These are phyloP conservation scores for Amanita phalloides DNA, from an alignment of 768 basidiomycete genomes.

Conservation along the genomic window DNA sequence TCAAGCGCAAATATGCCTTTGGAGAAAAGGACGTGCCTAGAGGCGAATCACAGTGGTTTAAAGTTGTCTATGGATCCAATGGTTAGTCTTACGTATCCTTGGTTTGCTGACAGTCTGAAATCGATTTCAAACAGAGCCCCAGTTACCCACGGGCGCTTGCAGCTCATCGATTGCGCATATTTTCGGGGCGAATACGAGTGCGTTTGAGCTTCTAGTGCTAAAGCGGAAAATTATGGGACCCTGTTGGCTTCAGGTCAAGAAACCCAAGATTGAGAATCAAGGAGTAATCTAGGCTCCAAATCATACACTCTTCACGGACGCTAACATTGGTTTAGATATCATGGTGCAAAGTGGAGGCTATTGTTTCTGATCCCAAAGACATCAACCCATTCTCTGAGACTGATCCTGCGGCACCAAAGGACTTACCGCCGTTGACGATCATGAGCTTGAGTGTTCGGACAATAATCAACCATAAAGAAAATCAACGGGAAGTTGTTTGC, in stretches of 20 bases:
- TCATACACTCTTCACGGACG: neutral
- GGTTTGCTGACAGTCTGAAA: neutral
- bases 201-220: slow-evolving; percentile 87
- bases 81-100: slow-evolving; percentile 34
- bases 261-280: slow-evolving; percentile 63
- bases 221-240: slow-evolving; percentile 99
- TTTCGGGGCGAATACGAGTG: slow-evolving; percentile 85
- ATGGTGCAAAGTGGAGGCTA: slow-evolving; percentile 93
- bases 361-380: slow-evolving; percentile 76
- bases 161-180: slow-evolving; percentile 82
- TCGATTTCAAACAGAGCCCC: slow-evolving; percentile 40
- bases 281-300: slow-evolving; percentile 41
- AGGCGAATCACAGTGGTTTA: slow-evolving; percentile 79
- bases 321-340: slow-evolving; percentile 54
- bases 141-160: slow-evolving; percentile 58
- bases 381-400: slow-evolving; percentile 75
- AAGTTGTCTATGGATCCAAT: slow-evolving; percentile 85
- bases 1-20: slow-evolving; percentile 87
- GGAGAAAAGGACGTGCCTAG: slow-evolving; percentile 75
- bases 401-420: slow-evolving; percentile 60
- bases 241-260: slow-evolving; percentile 87
- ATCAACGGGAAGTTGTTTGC: slow-evolving; percentile 90
- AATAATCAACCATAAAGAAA: slow-evolving; percentile 88
- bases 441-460: slow-evolving; percentile 85
- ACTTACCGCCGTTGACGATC: slow-evolving; percentile 81